Evolutionary conservation across 116 monocot species (phyloP).

Genomic region (Phalaenopsis hybrid): DNA sequence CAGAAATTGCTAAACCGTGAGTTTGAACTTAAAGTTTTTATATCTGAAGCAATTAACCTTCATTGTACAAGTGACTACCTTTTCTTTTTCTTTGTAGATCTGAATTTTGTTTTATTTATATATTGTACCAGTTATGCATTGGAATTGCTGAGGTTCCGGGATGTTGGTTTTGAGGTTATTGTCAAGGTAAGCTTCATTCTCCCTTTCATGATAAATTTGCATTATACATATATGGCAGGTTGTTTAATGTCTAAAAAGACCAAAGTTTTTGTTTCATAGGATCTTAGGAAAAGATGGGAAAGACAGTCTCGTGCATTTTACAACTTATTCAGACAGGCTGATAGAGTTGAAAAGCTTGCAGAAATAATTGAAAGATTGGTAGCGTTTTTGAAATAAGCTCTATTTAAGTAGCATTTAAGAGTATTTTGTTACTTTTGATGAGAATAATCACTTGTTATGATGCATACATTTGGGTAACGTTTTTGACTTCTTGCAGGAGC

Average conservation of each 20-base stretch:
- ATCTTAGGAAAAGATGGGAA: conserved; percentile 89
- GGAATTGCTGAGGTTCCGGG: conserved; percentile 85
- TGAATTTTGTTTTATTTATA: conserved; percentile 10
- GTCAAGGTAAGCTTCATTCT: conserved; percentile 50
- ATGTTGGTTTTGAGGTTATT: conserved; percentile 90
- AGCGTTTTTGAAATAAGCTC: conserved; percentile 6
- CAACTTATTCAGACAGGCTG: conserved; percentile 87
- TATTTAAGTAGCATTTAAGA: neutral
- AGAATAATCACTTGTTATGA: neutral
- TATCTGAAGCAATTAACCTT: conserved; percentile 2
- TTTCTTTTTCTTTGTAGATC: conserved; percentile 4
- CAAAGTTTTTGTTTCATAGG: conserved; percentile 29
- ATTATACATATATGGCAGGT: neutral
- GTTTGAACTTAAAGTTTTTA: conserved; percentile 22
- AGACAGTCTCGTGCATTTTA: conserved; percentile 76
- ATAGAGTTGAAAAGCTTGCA: conserved; percentile 92
- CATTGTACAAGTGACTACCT: neutral
- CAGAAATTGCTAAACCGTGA: conserved; percentile 99
- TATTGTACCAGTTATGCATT: conserved; percentile 62
- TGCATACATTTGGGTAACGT: conserved; percentile 1
- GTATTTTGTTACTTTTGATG: neutral
- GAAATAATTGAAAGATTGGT: conserved; percentile 85
- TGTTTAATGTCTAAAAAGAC: neutral
- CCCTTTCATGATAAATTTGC: conserved; percentile 4
- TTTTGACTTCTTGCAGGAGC: conserved; percentile 45